Evolutionary conservation across 129 eudicot species (phyloP).

Genomic region (Calendula officinalis): DNA sequence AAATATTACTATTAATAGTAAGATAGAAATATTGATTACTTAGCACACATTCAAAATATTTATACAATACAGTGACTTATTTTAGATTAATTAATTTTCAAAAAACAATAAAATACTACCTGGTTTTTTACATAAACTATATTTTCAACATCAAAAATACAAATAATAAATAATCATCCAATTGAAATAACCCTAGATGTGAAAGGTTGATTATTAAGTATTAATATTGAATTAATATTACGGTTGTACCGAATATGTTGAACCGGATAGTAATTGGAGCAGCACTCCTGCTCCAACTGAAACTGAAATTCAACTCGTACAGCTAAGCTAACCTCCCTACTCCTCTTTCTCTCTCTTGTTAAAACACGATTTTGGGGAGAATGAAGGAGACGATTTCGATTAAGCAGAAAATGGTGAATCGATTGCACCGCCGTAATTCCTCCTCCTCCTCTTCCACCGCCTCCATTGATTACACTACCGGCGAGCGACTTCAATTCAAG

Average conservation of each 20-base stretch:
- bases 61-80: too few species aligned
- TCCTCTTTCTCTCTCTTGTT: conserved; percentile 28
- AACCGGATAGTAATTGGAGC: conserved; percentile 26
- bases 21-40: too few species aligned
- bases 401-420: conserved; percentile 48
- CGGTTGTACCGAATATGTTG: conserved; percentile 20
- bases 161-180: too few species aligned
- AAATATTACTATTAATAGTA: too few species aligned
- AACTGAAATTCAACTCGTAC: conserved; percentile 35
- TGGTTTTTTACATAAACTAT: too few species aligned
- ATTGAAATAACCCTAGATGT: too few species aligned
- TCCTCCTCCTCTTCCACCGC: conserved; percentile 36
- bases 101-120: too few species aligned
- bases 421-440: conserved; percentile 57
- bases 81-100: too few species aligned
- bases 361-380: conserved; percentile 7
- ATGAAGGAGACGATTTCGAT: conserved; percentile 33
- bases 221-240: background rate
- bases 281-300: conserved; percentile 42
- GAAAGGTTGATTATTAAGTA: too few species aligned
- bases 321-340: conserved; percentile 30
- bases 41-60: background rate
- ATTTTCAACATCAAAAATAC: too few species aligned
- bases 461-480: conserved; percentile 40
- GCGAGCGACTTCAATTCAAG: conserved; percentile 43